Evolutionary conservation across 805 yeast species (phyloP).

Genomic region (Maudiozyma turicensis): DNA sequence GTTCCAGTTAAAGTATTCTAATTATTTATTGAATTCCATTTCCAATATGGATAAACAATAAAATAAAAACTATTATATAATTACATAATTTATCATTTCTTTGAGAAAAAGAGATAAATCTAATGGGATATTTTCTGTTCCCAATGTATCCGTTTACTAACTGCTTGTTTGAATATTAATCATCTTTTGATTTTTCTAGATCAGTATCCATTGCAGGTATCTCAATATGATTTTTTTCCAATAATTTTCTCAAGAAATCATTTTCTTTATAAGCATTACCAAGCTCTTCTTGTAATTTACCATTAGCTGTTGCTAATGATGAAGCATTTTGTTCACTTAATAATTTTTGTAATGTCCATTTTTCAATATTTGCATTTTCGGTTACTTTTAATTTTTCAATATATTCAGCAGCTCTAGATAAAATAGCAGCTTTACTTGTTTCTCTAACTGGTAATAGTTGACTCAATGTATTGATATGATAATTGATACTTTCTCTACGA

Average conservation of each 20-base stretch:
- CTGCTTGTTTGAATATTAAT: too few species aligned
- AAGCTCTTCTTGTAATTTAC: slow-evolving; percentile 76
- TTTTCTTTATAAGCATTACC: slow-evolving; percentile 89
- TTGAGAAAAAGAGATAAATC: too few species aligned
- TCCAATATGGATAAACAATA: too few species aligned
- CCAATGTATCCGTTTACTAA: too few species aligned
- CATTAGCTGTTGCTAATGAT: slow-evolving; percentile 77
- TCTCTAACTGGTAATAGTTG: slow-evolving; percentile 73
- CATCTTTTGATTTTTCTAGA: too few species aligned
- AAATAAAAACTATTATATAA: too few species aligned
- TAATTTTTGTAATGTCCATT: slow-evolving; percentile 90
- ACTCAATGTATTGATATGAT: slow-evolving; percentile 75
- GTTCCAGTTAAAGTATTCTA: too few species aligned
- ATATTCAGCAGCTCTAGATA: slow-evolving; percentile 81
- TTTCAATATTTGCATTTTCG: slow-evolving; percentile 81
- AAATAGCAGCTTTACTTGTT: slow-evolving; percentile 75
- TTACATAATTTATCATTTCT: too few species aligned
- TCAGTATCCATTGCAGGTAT: not conserved
- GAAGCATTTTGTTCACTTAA: slow-evolving; percentile 84
- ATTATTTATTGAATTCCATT: too few species aligned
- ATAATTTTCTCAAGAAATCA: slow-evolving; percentile 65
- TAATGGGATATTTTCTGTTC: too few species aligned
- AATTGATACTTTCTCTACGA: slow-evolving; percentile 79
- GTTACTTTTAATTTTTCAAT: slow-evolving; percentile 84
- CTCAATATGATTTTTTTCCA: slow-evolving; percentile 7